Percentiles rank a stretch among this genome's conserved stretches.
Evolutionary conservation across 805 yeast genomes (phyloP).

Genomic region (Zygosaccharomyces bisporus): DNA sequence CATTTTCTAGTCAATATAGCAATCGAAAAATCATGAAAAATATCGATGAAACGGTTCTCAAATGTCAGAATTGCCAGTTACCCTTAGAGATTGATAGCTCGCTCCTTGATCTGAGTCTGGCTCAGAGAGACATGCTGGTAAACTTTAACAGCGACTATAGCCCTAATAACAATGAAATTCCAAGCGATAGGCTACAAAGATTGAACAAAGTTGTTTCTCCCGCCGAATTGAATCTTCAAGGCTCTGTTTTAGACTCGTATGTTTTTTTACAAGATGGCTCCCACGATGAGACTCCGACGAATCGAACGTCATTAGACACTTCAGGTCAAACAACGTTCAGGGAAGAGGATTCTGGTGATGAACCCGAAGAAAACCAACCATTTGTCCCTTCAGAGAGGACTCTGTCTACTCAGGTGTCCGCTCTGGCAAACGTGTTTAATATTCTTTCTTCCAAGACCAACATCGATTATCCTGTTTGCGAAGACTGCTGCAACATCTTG

Average conservation of each 20-base stretch:
- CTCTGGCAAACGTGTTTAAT: slow-evolving; percentile 64
- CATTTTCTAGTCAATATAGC: not conserved
- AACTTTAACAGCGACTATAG: slow-evolving; percentile 18
- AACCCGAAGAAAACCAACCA: slow-evolving; percentile 12
- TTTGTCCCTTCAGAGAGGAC: slow-evolving; percentile 28
- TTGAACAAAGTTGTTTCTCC: slow-evolving; percentile 20
- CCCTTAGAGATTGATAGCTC: slow-evolving; percentile 44
- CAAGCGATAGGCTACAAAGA: slow-evolving; percentile 24
- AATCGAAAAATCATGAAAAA: slow-evolving; percentile 7
- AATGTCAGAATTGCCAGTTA: slow-evolving; percentile 47
- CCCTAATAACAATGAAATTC: slow-evolving; percentile 16
- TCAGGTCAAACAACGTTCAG: slow-evolving; percentile 10
- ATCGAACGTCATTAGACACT: slow-evolving; percentile 10
- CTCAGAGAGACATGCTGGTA: slow-evolving; percentile 44
- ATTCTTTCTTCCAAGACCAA: slow-evolving; percentile 68
- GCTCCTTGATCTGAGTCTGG: slow-evolving; percentile 40
- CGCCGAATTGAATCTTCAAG: slow-evolving; percentile 32
- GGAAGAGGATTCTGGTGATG: slow-evolving; percentile 24
- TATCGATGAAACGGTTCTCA: slow-evolving; percentile 12
- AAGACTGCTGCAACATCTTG: slow-evolving; percentile 71
- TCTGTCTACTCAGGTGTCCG: slow-evolving; percentile 48
- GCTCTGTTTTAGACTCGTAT: slow-evolving; percentile 29
- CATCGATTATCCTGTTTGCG: slow-evolving; percentile 82
- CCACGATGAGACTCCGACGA: slow-evolving; percentile 7
- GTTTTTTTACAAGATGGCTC: slow-evolving; percentile 24